phyloP scores from a whole-genome alignment of 148 eudicot genomes.

The Chenopodium album region DNA sequence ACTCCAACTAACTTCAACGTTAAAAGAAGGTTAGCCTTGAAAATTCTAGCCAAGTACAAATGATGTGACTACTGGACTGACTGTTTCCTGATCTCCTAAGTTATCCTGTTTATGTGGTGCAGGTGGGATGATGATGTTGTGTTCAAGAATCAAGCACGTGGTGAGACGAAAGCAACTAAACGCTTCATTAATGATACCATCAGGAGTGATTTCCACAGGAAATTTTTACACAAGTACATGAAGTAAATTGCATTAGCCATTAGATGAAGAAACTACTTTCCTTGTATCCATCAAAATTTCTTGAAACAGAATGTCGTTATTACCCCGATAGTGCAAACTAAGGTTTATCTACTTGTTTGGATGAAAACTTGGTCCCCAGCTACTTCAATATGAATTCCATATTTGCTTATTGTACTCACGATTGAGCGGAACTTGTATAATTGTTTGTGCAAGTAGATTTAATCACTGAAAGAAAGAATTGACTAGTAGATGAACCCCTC shows the following conservation, averaged over 20 bases:
- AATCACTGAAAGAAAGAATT: too few species aligned
- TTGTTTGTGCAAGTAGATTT: too few species aligned
- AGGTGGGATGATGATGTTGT: conserved; percentile 99
- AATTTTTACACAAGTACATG: conserved; percentile 95
- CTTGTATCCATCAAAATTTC: neutral
- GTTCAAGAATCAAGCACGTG: conserved; percentile 97
- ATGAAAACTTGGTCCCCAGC: too few species aligned
- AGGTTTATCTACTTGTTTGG: too few species aligned
- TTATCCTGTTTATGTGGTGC: conserved; percentile 9
- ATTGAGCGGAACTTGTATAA: too few species aligned
- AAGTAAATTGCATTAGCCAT: conserved; percentile 37
- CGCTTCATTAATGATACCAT: conserved; percentile 97
- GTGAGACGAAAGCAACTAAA: conserved; percentile 79
- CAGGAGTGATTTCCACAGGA: conserved; percentile 86
- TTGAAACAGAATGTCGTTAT: neutral
- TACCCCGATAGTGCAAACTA: too few species aligned
- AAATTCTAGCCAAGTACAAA: neutral
- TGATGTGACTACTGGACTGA: neutral
- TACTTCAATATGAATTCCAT: too few species aligned
- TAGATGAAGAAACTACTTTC: neutral
- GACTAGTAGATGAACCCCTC: too few species aligned
- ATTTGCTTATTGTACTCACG: too few species aligned
- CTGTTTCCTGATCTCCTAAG: neutral
- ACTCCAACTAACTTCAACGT: conserved; percentile 78
- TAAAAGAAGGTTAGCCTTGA: conserved; percentile 69